Evolutionary conservation across 306 rosid species (phyloP).

Genomic region (Lathyrus sativus): DNA sequence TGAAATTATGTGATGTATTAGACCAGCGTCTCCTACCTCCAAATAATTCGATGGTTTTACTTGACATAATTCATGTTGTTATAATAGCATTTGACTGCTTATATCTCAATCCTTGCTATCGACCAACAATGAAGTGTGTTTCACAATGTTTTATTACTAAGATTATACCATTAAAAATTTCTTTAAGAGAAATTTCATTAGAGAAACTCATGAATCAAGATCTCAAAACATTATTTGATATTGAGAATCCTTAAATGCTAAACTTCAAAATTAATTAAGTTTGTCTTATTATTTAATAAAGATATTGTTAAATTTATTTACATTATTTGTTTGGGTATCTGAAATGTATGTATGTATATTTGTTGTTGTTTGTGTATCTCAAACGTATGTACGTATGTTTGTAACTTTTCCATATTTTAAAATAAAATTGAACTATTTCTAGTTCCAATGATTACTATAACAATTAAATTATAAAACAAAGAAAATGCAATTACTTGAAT

Average conservation of each 20-base stretch:
- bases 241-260: background rate
- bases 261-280: background rate
- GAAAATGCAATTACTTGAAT: no score
- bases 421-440: no score
- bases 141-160: background rate
- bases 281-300: background rate
- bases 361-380: no score
- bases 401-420: no score
- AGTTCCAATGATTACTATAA: no score
- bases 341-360: no score
- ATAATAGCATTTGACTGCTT: conserved; percentile 17
- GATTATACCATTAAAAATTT: background rate
- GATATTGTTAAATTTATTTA: no score
- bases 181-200: conserved; percentile 3
- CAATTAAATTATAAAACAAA: no score
- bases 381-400: no score
- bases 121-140: conserved; percentile 27
- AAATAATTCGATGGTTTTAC: background rate
- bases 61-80: conserved; percentile 8
- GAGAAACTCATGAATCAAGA: conserved; percentile 21
- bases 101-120: background rate
- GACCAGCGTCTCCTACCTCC: conserved; percentile 28
- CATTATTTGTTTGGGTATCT: no score
- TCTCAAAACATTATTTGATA: background rate
- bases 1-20: background rate